Base-by-base conservation (phyloP, 371 early-diverging fungal genomes). In the Rhizopus stolonifer region DNA sequence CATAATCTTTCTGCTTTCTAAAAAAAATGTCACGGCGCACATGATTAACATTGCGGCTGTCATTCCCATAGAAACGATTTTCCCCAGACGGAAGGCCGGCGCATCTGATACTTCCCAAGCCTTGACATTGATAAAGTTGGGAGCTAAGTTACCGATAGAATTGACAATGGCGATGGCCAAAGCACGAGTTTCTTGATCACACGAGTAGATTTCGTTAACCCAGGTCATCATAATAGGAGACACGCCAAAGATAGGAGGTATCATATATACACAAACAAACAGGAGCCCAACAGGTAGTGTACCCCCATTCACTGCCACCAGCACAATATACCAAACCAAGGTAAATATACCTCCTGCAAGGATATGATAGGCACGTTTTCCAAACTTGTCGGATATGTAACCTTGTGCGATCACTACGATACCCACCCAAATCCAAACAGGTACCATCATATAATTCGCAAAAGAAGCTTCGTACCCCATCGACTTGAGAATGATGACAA, bases 221-320 rank as follows among this genome's bases (percentile, higher is more conserved):
- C 75, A 74, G 5, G 69, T 73, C 60, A 74, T 64, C 57, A 70
- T 60, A 49, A 77, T 69, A 24, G 68, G 65, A 2, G 64, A 59
- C 15, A 64, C 56, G 49, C 71, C 64, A 40, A 59, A 69, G 10
- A 72, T 60, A 26, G 62, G 72, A 8, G 61, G 50, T 10, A 68
- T 52, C 60, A 72, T 56, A 45, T 70, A 68, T 18, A 61, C 66
- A 40, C 65, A 63, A 10, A 62, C 66, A 45, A 65, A 70, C 14
- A 72, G 47, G 14, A 69, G 52, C 2, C 52, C 56, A 4, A 54
- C 40, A 6, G 67, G 66, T 0, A 67, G 49, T 21, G 70, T 49
- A 13, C 72, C 74, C 2, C 62, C 69, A 43, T 69, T 63, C 40
- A 86, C 70, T 43, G 81, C 80, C 2, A 79, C 79, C 8, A 85